phyloP scores from a whole-genome alignment of 805 yeast species.

The Cyberlindnera sargentensis region DNA sequence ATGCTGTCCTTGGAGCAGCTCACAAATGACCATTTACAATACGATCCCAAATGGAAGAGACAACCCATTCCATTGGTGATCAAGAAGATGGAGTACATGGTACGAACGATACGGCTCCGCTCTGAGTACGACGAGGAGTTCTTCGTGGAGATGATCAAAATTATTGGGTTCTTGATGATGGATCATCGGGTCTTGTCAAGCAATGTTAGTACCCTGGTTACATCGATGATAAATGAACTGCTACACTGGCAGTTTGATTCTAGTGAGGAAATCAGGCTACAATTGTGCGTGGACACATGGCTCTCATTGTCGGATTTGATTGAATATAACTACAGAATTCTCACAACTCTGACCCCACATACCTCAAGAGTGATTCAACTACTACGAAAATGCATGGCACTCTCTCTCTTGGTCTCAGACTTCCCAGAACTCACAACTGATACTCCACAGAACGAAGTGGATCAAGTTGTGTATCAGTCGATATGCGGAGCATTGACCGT shows the following conservation, averaged over 20 bases:
- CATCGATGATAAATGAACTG: not conserved
- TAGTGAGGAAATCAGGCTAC: not conserved
- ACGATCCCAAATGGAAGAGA: slow-evolving; percentile 1
- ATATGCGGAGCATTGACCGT: slow-evolving; percentile 1
- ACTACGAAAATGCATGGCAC: slow-evolving; percentile 2
- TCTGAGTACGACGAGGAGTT: not conserved
- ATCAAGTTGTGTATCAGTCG: slow-evolving; percentile 2
- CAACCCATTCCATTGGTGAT: slow-evolving; percentile 1
- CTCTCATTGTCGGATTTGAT: slow-evolving; percentile 1
- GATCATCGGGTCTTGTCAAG: slow-evolving; percentile 5
- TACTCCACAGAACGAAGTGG: not conserved
- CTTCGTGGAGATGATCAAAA: not conserved
- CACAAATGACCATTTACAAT: not conserved
- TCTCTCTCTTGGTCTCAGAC: slow-evolving; percentile 1
- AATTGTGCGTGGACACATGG: slow-evolving; percentile 2
- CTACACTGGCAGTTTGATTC: not conserved
- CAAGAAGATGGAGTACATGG: slow-evolving; percentile 4
- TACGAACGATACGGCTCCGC: not conserved
- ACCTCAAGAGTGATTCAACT: not conserved
- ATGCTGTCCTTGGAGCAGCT: not conserved
- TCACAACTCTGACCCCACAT: slow-evolving; percentile 3
- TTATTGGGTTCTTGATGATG: slow-evolving; percentile 8
- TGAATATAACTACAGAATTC: slow-evolving; percentile 2
- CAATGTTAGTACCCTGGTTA: not conserved
- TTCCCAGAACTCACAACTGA: not conserved